phyloP scores from a whole-genome alignment of 1,284 basidiomycete species.

The Ustilago loliicola region DNA sequence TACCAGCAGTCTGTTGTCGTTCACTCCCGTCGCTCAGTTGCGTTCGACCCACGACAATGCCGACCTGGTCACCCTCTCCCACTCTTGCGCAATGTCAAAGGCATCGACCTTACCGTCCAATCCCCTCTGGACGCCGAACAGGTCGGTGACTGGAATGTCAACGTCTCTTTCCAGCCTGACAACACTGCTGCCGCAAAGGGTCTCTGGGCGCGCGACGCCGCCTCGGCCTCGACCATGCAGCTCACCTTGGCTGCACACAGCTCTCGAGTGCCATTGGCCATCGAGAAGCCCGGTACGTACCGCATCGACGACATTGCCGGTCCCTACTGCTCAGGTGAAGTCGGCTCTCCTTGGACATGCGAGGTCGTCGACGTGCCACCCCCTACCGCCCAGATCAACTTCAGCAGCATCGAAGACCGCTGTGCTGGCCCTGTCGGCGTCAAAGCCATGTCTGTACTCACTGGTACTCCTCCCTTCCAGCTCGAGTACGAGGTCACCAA shows the following conservation, averaged over 20 bases:
- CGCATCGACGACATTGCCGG: constrained; percentile 81
- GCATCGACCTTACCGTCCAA: constrained; percentile 40
- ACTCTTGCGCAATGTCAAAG: constrained; percentile 75
- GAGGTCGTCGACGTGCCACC: constrained; percentile 73
- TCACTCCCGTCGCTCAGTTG: constrained; percentile 80
- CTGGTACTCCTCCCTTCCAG: constrained; percentile 92
- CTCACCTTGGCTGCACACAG: constrained; percentile 34
- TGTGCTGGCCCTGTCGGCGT: constrained; percentile 95
- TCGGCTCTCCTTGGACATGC: constrained; percentile 64
- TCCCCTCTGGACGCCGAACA: constrained; percentile 29
- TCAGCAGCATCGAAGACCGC: constrained; percentile 84
- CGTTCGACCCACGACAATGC: constrained; percentile 79
- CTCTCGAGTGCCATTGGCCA: constrained; percentile 23
- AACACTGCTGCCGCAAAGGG: constrained; percentile 46
- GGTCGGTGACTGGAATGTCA: constrained; percentile 42
- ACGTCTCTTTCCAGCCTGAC: constrained; percentile 49
- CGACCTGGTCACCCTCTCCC: constrained; percentile 80
- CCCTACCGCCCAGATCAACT: constrained; percentile 85
- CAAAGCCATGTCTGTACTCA: constrained; percentile 85
- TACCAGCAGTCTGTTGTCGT: constrained; percentile 77
- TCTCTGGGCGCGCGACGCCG: constrained; percentile 37
- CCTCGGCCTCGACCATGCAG: constrained; percentile 36
- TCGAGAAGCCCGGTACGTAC: constrained; percentile 81
- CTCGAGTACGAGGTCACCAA: constrained; percentile 81
- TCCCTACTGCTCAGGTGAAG: constrained; percentile 75